Base-by-base conservation (phyloP, 768 basidiomycete species). In the Pseudohyphozyma bogoriensis region DNA sequence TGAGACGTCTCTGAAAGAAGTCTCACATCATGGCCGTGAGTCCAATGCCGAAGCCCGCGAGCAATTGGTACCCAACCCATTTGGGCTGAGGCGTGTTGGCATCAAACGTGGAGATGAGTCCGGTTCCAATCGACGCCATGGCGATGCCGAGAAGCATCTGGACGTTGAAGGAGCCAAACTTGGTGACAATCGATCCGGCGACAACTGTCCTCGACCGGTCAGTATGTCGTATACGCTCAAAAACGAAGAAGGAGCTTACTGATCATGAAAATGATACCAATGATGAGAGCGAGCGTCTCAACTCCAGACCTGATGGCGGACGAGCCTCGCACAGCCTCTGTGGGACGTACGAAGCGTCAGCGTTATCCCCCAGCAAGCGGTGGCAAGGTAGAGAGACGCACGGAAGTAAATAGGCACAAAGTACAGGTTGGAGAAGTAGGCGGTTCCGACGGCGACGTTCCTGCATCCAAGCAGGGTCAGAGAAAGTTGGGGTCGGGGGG, bases 241-340 rank as follows among this genome's bases (percentile, higher is more conserved):
- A n/a, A n/a, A n/a, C n/a, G n/a, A n/a, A n/a, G n/a, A n/a, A n/a
- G n/a, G 24, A 32, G 59, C n/a, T n/a, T n/a, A n/a, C n/a, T 62
- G 16, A 59, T 60, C 5, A 1, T 6, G 10, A 24, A 2, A 52
- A 62, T 62, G 55, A 52, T 56, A 8, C 40, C 4, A 12, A 56
- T 29, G 40, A 66, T 59, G 45, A 66, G 28, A 0, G 64, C 60
- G 7, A 66, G 37, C n/a, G 61, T 45, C n/a, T 59, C 32, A 18
- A 66, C 33, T 4, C 64, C 64, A 2, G 57, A 55, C 4, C 45
- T 45, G 12, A 66, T 32, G n/a, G 64, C 60, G 0, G 60, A 44
- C 24, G 50, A 49, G 1, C 54, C 64, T 26, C 51, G 55, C 12
- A 62, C 51, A 24, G 63, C 50, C 47, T 65, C 32, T 37, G 3